Base-by-base conservation (phyloP, 345 rosid species). In the Gossypium rotundifolium region DNA sequence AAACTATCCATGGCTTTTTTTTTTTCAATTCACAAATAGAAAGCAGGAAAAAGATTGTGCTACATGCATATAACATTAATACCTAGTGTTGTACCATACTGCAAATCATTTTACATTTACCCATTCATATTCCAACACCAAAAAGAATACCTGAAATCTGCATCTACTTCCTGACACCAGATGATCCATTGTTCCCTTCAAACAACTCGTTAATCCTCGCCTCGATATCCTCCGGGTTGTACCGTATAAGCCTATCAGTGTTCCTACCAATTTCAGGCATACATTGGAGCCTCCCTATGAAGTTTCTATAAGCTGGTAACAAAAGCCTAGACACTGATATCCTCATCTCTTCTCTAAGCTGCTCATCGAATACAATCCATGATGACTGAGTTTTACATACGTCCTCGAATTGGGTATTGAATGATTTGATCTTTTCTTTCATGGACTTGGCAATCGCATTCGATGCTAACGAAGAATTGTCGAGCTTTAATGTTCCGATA, bases 311-410 rank as follows among this genome's bases (percentile, higher is more conserved):
- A 1, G 88, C 86, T 0, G 97, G 96, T 72, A 83, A 71, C 82
- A 93, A 27, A 61, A 79, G 74, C 65, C 82, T 88, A 13, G 79
- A 73, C 68, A 85, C 81, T 0, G 92, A 83, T 40, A 74, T 77
- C 76, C 81, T 85, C 72, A 90, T 53, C 59, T 91, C 97, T 45
- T 86, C 89, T 73, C 85, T 87, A 44, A 85, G 84, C 81, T 87
- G 96, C 79, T 90, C 94, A 71, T 93, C 97, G 16, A 75, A 85
- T 40, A 90, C 77, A 52, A 85, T 75, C 90, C 90, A 87, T 2
- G 83, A 72, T 33, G 92, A 82, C 64, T 93, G 96, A 25, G 69
- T 61, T 81, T 74, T 86, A 75, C 88, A 90, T 20, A 74, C 79
- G 12, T 86, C 89, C 60, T 85, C 97, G 22, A 93, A 83, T 64